Conservation (phyloP, 2,329 filamentous ascomycete species). For the Dothidotthia symphoricarpi region DNA sequence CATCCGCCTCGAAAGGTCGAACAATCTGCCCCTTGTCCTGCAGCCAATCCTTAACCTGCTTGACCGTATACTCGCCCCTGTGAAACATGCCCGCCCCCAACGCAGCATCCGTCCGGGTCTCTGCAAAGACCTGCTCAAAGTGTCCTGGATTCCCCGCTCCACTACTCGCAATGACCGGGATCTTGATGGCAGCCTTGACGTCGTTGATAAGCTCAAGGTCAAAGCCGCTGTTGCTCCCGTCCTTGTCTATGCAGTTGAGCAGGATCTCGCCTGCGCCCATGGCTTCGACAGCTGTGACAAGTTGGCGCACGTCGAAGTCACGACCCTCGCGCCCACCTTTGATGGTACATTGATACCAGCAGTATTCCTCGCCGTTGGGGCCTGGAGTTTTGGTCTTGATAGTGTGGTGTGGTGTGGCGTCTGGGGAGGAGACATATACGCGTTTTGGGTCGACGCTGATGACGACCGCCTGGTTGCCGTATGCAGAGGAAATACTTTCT, state of each 20-base stretch:
- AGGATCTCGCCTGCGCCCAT: constrained; percentile 95
- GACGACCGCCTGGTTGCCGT: constrained; percentile 95
- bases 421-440: constrained; percentile 72
- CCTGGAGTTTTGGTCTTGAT: constrained; percentile 69
- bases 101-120: constrained; percentile 86
- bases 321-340: constrained; percentile 93
- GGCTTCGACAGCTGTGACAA: constrained; percentile 84
- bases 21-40: constrained; percentile 69
- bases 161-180: constrained; percentile 93
- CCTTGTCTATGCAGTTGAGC: constrained; percentile 96
- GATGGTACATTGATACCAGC: constrained; percentile 98
- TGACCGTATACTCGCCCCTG: constrained; percentile 89
- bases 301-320: constrained; percentile 87
- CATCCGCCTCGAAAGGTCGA: constrained; percentile 65
- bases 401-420: constrained; percentile 71
- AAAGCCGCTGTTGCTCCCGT: constrained; percentile 91
- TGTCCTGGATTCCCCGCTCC: constrained; percentile 85
- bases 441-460: constrained; percentile 92
- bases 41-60: constrained; percentile 86
- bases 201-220: constrained; percentile 87
- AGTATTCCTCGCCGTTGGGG: constrained; percentile 73
- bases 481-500: constrained; percentile 89
- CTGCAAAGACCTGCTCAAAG: constrained; percentile 84
- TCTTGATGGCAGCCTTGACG: constrained; percentile 82
- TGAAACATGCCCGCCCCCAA: constrained; percentile 98